Evolutionary conservation across 306 rosid genomes (phyloP), one percentile per base, ranked within the genome.

Genomic region (Arachis stenosperma): DNA sequence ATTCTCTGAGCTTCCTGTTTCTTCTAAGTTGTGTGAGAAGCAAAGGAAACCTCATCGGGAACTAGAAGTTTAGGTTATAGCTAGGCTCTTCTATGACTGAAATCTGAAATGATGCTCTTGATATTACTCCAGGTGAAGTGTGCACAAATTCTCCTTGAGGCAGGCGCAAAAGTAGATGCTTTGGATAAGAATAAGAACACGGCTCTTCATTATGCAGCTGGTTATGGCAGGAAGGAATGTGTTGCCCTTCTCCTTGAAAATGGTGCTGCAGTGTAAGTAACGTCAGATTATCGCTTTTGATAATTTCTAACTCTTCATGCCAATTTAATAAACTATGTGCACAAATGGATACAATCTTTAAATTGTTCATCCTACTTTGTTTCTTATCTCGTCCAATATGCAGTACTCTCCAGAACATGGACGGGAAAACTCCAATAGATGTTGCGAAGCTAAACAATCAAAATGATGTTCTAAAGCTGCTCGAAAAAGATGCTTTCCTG

Each of bases 391-490:
- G 63, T 65, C 71, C 30, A 70, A 44, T 55, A 69, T 73, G 81
- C 91, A 90, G 93, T 61, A 90, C 97, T 36, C 88, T 90, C 42
- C 93, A 88, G 70, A 90, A 88, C 82, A 66, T 90, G 86, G 97
- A 90, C 56, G 91, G 97, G 8, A 90, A 90, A 82, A 90, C 97
- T 17, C 97, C 97, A 6, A 88, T 90, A 2, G 97, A 90, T 12
- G 97, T 90, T 10, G 97, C 93, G 13, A 90, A 88, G 85, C 87
- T 90, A 79, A 90, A 90, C 87, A 85, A 79, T 82, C 97, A 90
- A 80, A 65, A 85, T 12, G 93, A 81, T 6, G 91, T 90, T 55
- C 87, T 90, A 61, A 88, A 90, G 90, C 84, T 90, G 83, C 93
- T 88, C 2, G 91, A 90, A 82, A 86, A 90, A 82, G 97, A 90